Percentiles rank a stretch among this genome's conserved stretches.
phyloP scores from a whole-genome alignment of 2,329 filamentous ascomycete species.

The Colletotrichum sp. region DNA sequence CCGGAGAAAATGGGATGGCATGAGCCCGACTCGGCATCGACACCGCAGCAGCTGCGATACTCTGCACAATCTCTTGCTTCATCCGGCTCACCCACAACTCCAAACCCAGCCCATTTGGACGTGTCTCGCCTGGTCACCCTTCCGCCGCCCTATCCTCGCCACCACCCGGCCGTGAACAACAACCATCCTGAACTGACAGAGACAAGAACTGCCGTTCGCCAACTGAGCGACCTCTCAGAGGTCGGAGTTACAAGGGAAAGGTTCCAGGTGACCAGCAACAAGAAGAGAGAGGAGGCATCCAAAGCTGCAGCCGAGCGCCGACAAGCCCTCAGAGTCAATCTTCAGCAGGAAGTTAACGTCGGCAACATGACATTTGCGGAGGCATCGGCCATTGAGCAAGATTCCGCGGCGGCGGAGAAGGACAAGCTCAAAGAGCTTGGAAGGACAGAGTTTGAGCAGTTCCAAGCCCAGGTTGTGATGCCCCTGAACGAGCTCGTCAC shows the following conservation, averaged over 20 bases:
- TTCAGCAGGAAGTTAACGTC: conserved; percentile 79
- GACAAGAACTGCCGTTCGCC: conserved; percentile 76
- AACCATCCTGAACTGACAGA: conserved; percentile 87
- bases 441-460: conserved; percentile 82
- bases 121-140: conserved; percentile 92
- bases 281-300: conserved; percentile 61
- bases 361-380: conserved; percentile 84
- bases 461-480: conserved; percentile 82
- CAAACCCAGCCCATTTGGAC: conserved; percentile 68
- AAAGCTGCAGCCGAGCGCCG: conserved; percentile 58
- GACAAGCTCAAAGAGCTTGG: conserved; percentile 73
- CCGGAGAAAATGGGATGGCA: conserved; percentile 63
- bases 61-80: conserved; percentile 45
- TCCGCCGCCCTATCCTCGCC: conserved; percentile 90
- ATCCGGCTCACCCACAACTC: conserved; percentile 50
- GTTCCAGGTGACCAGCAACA: conserved; percentile 61
- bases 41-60: conserved; percentile 48
- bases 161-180: conserved; percentile 95
- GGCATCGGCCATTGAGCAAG: conserved; percentile 80
- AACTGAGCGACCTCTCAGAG: conserved; percentile 76
- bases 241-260: conserved; percentile 71
- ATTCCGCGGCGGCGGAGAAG: conserved; percentile 74
- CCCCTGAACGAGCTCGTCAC: conserved; percentile 83
- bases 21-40: conserved; percentile 46
- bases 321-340: conserved; percentile 71